Evolutionary conservation across 345 rosid genomes (phyloP).

Genomic region (Hibiscus tridactylites): DNA sequence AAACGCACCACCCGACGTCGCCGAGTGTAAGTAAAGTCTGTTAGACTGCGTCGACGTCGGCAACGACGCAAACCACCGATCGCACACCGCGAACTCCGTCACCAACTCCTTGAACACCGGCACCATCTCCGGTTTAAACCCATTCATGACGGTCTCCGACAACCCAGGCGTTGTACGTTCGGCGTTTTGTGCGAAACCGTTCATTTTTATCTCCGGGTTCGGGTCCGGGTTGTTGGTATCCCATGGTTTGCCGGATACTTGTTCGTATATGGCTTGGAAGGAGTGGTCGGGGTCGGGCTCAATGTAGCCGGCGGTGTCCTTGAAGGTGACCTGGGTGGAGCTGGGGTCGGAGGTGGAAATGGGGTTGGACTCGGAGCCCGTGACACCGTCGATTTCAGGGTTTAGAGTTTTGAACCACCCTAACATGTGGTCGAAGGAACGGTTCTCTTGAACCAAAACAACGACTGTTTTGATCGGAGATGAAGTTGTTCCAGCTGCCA

Average conservation of each 20-base stretch:
- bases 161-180: conserved; percentile 38
- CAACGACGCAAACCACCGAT: conserved; percentile 68
- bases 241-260: conserved; percentile 77
- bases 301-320: conserved; percentile 45
- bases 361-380: conserved; percentile 65
- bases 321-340: conserved; percentile 35
- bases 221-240: conserved; percentile 26
- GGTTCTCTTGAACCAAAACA: conserved; percentile 80
- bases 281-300: conserved; percentile 89
- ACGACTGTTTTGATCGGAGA: conserved; percentile 80
- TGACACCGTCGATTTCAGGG: conserved; percentile 67
- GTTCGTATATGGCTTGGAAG: conserved; percentile 81
- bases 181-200: conserved; percentile 66
- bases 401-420: conserved; percentile 81
- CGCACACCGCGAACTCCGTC: conserved; percentile 61
- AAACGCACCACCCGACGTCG: conserved; percentile 61
- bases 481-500: conserved; percentile 27
- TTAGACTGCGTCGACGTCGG: conserved; percentile 69
- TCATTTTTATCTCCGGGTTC: conserved; percentile 43
- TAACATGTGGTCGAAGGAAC: conserved; percentile 83
- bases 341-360: conserved; percentile 40
- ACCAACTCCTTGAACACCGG: conserved; percentile 57
- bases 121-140: conserved; percentile 54
- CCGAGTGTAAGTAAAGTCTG: conserved; percentile 54
- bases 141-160: conserved; percentile 62